A percentile compares a stretch with the other conserved stretches of the same genome.
Conservation (phyloP, 768 basidiomycete species). For the Phlegmacium glaucopus region DNA sequence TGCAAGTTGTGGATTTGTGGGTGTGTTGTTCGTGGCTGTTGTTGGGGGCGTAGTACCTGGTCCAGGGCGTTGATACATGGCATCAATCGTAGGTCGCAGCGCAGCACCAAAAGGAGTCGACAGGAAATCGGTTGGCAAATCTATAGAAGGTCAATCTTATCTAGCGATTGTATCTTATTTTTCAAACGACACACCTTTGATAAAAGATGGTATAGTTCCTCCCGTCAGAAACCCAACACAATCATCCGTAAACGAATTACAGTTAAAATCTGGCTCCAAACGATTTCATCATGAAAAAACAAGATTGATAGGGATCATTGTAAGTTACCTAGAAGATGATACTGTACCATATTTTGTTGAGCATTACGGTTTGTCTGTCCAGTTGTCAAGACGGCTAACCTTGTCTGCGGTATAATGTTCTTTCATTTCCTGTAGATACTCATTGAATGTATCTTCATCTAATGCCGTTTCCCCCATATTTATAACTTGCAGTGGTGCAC, state of each 20-base stretch:
- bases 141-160: constrained; percentile 29
- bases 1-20: constrained; percentile 47
- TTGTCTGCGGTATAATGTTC: constrained; percentile 88
- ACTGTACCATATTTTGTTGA: constrained; percentile 38
- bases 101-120: constrained; percentile 86
- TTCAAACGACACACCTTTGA: constrained; percentile 58
- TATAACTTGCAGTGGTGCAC: constrained; percentile 63
- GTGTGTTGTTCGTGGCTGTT: constrained; percentile 22
- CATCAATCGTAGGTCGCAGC: constrained; percentile 86
- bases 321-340: constrained; percentile 75
- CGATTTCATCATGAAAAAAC: background rate
- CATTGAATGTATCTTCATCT: constrained; percentile 82
- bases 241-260: constrained; percentile 93
- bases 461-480: constrained; percentile 78
- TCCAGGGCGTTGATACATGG: constrained; percentile 71
- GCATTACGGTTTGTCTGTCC: background rate
- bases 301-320: background rate
- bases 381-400: constrained; percentile 37
- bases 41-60: constrained; percentile 37
- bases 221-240: constrained; percentile 86
- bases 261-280: constrained; percentile 72
- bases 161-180: background rate
- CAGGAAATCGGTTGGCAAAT: constrained; percentile 79
- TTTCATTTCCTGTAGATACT: constrained; percentile 75
- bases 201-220: constrained; percentile 72